Conservation (phyloP, 805 yeast species). For the Saccharomycopsis fodiens region DNA sequence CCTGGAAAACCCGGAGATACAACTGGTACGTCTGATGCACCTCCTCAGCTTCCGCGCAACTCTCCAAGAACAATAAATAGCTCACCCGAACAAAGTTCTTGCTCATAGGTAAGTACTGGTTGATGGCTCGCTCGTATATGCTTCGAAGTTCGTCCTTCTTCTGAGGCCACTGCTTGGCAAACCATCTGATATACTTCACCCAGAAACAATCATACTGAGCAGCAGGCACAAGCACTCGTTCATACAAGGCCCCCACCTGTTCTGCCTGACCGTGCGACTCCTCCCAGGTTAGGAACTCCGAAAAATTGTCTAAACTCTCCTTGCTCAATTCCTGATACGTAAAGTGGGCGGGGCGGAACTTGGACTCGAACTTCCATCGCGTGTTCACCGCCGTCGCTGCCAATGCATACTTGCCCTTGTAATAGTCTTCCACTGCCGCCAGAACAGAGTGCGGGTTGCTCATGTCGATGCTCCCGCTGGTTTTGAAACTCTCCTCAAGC, state of each 20-base stretch:
- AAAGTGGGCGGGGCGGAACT: conserved; percentile 51
- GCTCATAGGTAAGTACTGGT: conserved; percentile 30
- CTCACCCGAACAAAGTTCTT: conserved; percentile 15
- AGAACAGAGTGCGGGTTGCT: conserved; percentile 32
- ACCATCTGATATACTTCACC: conserved; percentile 57
- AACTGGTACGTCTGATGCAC: conserved; percentile 1
- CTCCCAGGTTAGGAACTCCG: conserved; percentile 45
- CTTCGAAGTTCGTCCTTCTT: conserved; percentile 30
- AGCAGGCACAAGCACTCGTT: conserved; percentile 65
- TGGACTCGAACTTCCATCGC: conserved; percentile 69
- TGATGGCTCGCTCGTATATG: conserved; percentile 46
- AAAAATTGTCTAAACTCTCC: conserved; percentile 50
- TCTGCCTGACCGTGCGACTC: conserved; percentile 24
- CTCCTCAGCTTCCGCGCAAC: conserved; percentile 6
- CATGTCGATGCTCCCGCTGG: conserved; percentile 19
- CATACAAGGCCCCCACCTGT: conserved; percentile 46
- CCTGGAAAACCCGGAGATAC: conserved; percentile 5
- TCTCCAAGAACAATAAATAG: conserved; percentile 16
- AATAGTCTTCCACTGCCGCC: conserved; percentile 36
- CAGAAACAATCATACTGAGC: conserved; percentile 56
- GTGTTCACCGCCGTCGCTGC: conserved; percentile 47
- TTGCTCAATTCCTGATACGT: conserved; percentile 38
- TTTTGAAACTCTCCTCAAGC: conserved; percentile 24
- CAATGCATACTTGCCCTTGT: conserved; percentile 33
- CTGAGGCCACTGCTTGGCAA: conserved; percentile 27